Conservation (phyloP, 192 early-diverging fungal species). For the Backusella sp. region DNA sequence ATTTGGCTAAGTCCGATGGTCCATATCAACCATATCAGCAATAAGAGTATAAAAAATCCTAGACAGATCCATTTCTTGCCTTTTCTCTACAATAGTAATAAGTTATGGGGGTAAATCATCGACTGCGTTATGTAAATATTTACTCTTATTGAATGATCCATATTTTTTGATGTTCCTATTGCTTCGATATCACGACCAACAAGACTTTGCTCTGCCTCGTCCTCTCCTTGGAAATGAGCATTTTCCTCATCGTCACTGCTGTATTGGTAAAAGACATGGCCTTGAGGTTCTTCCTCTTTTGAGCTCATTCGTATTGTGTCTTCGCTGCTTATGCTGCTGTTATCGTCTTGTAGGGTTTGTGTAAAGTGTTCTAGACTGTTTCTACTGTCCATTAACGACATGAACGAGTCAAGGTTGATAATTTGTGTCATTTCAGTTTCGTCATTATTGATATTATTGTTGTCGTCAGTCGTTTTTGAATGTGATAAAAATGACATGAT, state of each 20-base stretch:
- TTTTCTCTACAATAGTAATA: background rate
- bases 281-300: background rate
- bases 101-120: background rate
- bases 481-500: conserved; percentile 2
- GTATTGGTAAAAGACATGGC: background rate
- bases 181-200: background rate
- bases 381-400: conserved; percentile 10
- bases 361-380: background rate
- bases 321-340: conserved; percentile 12
- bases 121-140: background rate
- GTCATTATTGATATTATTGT: background rate
- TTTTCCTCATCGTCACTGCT: background rate
- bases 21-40: conserved; percentile 32
- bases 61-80: conserved; percentile 26
- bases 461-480: background rate
- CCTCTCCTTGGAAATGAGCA: background rate
- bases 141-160: background rate
- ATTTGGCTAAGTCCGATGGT: conserved; percentile 23
- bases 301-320: background rate
- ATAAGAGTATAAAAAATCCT: conserved; percentile 18
- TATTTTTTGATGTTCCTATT: background rate
- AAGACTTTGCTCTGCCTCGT: conserved; percentile 9
- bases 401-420: background rate
- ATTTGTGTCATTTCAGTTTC: conserved; percentile 16
- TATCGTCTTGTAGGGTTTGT: background rate